Evolutionary conservation across 129 eudicot species (phyloP).

Genomic region (Scalesia atractyloides): DNA sequence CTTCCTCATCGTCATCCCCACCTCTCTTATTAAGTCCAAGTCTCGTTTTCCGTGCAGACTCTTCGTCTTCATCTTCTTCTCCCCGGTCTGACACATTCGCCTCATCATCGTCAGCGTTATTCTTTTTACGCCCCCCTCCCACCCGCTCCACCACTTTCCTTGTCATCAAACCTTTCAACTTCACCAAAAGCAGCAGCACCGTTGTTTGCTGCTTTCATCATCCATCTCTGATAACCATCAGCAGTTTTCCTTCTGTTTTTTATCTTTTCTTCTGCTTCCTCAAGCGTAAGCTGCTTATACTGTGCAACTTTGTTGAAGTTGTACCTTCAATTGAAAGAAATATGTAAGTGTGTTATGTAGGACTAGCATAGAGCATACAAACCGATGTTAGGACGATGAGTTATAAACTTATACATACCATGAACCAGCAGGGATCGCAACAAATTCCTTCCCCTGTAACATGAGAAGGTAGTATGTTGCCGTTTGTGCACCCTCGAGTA

Average conservation of each 20-base stretch:
- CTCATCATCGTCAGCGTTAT: conserved; percentile 66
- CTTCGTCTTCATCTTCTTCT: conserved; percentile 96
- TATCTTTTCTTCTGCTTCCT: conserved; percentile 98
- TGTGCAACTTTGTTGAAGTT: conserved; percentile 96
- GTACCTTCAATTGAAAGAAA: conserved; percentile 53
- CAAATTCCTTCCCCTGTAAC: conserved; percentile 97
- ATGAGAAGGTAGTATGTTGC: conserved; percentile 92
- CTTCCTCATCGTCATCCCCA: conserved; percentile 97
- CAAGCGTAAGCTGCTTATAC: conserved; percentile 93
- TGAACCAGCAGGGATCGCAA: conserved; percentile 97
- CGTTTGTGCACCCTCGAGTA: conserved; percentile 89
- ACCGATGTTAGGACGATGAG: neutral
- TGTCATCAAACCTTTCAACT: conserved; percentile 66
- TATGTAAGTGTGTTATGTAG: neutral
- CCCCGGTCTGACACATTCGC: conserved; percentile 77
- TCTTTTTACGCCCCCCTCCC: conserved; percentile 83
- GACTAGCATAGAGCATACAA: neutral
- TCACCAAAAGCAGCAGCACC: conserved; percentile 97
- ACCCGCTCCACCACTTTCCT: conserved; percentile 54
- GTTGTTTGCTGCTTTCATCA: conserved; percentile 95
- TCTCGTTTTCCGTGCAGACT: conserved; percentile 74
- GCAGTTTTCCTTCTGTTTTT: conserved; percentile 92
- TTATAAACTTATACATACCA: conserved; percentile 48
- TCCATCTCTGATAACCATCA: conserved; percentile 96
- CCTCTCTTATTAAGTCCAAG: conserved; percentile 71